Base-by-base conservation (phyloP, 768 basidiomycete genomes). In the Asterophora lycoperdoides region DNA sequence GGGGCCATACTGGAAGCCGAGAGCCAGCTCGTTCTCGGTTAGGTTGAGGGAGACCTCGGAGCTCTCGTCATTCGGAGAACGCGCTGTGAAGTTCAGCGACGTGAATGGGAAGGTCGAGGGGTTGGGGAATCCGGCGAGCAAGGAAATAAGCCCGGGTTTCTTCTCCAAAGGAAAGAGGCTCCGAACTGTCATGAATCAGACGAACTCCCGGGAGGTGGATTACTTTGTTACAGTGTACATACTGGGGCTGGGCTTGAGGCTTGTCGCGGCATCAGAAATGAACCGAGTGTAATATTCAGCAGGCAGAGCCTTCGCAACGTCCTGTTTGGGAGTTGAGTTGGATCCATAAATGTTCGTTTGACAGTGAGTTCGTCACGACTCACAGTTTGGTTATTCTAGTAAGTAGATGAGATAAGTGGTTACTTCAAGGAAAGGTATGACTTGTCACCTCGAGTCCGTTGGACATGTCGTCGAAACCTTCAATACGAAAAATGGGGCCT, bases 71-170 rank as follows among this genome's bases (percentile, higher is more conserved):
- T 61, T 64, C 2, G 78, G 79, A 9, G 80, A 77, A 15, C 74
- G 69, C 3, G 81, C 74, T 1, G 73, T 79, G 64, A 89, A 81
- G 47, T 77, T 83, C 56, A 98, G 70, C 0, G 85, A 83, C 1
- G 83, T 82, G 70, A 98, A 89, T 1, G 95, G 95, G 70, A 97
- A 98, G 15, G 90, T 88, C n/a, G 76, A 71, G 7, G 84, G 76
- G 60, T 95, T 94, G 5, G 95, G 95, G 65, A 94, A 93, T 20
- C 95, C 95, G 0, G 93, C 93, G 6, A 94, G 79, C 28, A 93
- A 64, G 3, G 86, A 89, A 47, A 93, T 83, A 32, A 90, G 63
- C 0, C 89, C 89, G 0, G 93, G 91, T 0, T 70, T 77, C 17
- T 75, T 74, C 66, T 97, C 95, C 20, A 93, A 74, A 0, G 84